Evolutionary conservation across 371 early-diverging fungal genomes (phyloP).

Genomic region (Rhizopus delemar): DNA sequence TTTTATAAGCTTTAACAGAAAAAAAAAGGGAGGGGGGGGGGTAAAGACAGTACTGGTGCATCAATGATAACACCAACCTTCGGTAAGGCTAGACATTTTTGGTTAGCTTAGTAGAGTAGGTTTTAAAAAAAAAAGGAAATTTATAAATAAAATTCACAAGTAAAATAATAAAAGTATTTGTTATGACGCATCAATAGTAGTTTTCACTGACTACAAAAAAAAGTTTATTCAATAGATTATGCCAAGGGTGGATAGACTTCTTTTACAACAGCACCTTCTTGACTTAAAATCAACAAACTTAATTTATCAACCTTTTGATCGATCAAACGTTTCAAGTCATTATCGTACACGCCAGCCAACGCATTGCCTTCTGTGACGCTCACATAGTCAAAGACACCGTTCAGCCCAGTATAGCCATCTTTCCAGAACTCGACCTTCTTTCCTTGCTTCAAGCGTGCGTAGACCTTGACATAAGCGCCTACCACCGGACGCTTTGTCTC

Average conservation of each 20-base stretch:
- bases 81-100: too few species aligned
- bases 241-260: conserved; percentile 39
- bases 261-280: conserved; percentile 44
- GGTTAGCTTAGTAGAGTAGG: too few species aligned
- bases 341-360: conserved; percentile 16
- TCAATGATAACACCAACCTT: too few species aligned
- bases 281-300: conserved; percentile 34
- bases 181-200: neutral
- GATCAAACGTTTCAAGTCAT: conserved; percentile 16
- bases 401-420: conserved; percentile 64
- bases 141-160: too few species aligned
- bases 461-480: conserved; percentile 64
- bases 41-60: too few species aligned
- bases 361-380: conserved; percentile 50
- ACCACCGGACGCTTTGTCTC: conserved; percentile 40
- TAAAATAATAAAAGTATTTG: too few species aligned
- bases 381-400: conserved; percentile 63
- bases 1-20: too few species aligned
- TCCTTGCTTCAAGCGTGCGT: conserved; percentile 44
- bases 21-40: too few species aligned
- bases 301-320: conserved; percentile 34
- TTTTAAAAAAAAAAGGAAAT: too few species aligned
- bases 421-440: conserved; percentile 53
- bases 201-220: neutral
- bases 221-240: neutral